phyloP scores from a whole-genome alignment of 345 rosid genomes.

The Bruguiera gymnorhiza region DNA sequence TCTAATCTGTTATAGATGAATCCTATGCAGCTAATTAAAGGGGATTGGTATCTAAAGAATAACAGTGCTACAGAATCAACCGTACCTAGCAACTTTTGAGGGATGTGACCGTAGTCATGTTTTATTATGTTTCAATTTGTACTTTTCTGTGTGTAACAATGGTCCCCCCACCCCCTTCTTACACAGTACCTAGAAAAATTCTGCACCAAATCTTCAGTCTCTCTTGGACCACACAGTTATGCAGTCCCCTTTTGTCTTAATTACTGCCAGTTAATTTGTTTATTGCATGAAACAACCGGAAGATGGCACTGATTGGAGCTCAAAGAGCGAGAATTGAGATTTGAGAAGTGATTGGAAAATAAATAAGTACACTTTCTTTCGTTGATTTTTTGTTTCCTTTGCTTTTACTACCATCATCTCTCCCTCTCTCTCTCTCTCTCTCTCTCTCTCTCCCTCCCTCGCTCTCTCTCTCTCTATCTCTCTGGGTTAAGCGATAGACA shows the following conservation, averaged over 20 bases:
- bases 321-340: not conserved
- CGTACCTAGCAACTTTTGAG: constrained; percentile 13
- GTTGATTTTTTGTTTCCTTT: no score
- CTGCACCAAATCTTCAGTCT: constrained; percentile 4
- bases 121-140: constrained; percentile 3
- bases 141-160: constrained; percentile 16
- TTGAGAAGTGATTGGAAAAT: not conserved
- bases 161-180: constrained; percentile 20
- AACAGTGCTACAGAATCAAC: constrained; percentile 3
- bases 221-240: constrained; percentile 1
- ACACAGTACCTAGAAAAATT: constrained; percentile 20
- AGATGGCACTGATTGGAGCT: not conserved
- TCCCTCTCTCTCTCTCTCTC: no score
- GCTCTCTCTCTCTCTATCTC: no score
- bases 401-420: no score
- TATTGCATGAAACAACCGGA: not conserved
- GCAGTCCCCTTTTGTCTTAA: not conserved
- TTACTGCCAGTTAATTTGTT: not conserved
- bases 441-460: no score
- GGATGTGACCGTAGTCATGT: constrained; percentile 16
- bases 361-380: no score
- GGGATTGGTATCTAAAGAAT: constrained; percentile 3
- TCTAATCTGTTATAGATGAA: not conserved
- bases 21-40: not conserved
- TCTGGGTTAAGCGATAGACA: no score